phyloP scores from a whole-genome alignment of 768 basidiomycete species.

The Boletus rufocinnamomeus region DNA sequence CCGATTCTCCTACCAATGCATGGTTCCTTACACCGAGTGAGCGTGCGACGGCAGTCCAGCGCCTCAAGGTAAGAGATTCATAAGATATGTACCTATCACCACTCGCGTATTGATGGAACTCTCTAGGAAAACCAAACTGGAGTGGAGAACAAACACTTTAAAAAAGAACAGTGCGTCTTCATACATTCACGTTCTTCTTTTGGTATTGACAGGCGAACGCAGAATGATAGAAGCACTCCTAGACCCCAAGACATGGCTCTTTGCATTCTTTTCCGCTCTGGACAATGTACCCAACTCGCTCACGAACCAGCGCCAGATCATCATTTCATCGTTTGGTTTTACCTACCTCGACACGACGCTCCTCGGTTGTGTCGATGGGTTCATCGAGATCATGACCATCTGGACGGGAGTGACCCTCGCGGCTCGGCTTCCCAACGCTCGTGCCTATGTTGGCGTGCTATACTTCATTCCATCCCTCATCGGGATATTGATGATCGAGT shows the following conservation, averaged over 20 bases:
- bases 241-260: constrained; percentile 78
- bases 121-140: constrained; percentile 73
- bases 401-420: constrained; percentile 63
- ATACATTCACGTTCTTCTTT: background rate
- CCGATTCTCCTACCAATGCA: constrained; percentile 72
- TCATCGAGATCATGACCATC: constrained; percentile 69
- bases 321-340: constrained; percentile 69
- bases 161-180: constrained; percentile 67
- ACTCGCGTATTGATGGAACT: background rate
- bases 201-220: background rate
- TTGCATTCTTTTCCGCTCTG: constrained; percentile 65
- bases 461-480: constrained; percentile 68
- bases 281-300: constrained; percentile 66
- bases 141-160: constrained; percentile 80
- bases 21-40: constrained; percentile 74
- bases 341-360: constrained; percentile 65
- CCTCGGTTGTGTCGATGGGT: constrained; percentile 64
- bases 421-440: constrained; percentile 54
- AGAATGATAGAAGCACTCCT: constrained; percentile 69
- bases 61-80: constrained; percentile 53
- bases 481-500: constrained; percentile 61
- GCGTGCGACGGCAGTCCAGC: constrained; percentile 58
- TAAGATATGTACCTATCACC: background rate
- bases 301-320: constrained; percentile 65
- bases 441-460: constrained; percentile 62